phyloP scores from a whole-genome alignment of 106 monocot species.

The Narthecium ossifragum region DNA sequence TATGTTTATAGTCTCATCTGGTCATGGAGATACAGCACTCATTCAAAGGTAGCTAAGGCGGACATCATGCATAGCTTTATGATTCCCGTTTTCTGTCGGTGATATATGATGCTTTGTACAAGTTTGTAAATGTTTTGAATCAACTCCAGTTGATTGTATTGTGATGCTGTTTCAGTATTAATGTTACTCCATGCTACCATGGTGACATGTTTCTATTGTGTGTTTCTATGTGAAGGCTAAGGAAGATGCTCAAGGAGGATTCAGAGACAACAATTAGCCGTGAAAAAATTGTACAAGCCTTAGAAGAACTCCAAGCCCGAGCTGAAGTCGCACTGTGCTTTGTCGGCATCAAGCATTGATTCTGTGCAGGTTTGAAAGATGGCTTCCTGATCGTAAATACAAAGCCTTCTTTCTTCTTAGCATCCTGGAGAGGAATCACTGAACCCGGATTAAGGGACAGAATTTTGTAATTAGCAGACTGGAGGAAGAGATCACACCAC shows the following conservation, averaged over 20 bases:
- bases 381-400: no score
- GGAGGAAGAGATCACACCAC: no score
- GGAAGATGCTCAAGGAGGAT: conserved; percentile 52
- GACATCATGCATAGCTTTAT: neutral
- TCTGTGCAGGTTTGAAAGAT: no score
- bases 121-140: neutral
- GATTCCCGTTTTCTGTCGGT: neutral
- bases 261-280: conserved; percentile 24
- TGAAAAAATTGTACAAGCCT: conserved; percentile 52
- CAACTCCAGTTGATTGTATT: neutral
- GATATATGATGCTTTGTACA: neutral
- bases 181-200: neutral
- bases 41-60: conserved; percentile 62
- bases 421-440: no score
- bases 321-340: conserved; percentile 91
- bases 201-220: neutral
- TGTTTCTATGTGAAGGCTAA: conserved; percentile 41
- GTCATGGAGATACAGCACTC: conserved; percentile 87
- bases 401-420: no score
- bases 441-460: no score
- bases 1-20: conserved; percentile 72
- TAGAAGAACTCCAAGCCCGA: conserved; percentile 84
- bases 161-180: neutral
- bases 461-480: no score
- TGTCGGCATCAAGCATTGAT: conserved; percentile 68